These are phyloP conservation scores for Blastocrithidia nonstop DNA, from an alignment of 208 protist genomes.

Conservation along the genomic window DNA sequence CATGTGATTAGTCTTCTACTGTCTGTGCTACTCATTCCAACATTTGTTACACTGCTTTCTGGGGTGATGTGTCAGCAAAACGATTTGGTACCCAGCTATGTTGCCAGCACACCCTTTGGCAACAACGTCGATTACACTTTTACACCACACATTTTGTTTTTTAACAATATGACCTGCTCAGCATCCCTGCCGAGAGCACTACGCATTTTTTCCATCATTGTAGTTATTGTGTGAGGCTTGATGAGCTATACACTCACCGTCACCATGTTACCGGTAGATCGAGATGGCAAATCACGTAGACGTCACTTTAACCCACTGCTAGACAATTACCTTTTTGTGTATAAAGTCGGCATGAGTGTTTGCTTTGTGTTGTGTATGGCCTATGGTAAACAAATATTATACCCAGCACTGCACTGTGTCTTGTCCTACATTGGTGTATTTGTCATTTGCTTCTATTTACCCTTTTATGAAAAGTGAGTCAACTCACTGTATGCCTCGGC, in stretches of 20 bases:
- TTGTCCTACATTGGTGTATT: neutral
- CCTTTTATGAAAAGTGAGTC: neutral
- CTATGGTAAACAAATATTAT: neutral
- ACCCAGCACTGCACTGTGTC: neutral
- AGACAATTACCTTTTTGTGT: neutral
- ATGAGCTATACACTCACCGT: neutral
- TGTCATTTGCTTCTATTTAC: neutral
- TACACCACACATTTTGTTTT: constrained; percentile 1
- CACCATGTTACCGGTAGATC: neutral
- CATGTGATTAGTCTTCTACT: neutral
- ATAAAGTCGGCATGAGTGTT: neutral
- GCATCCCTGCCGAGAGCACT: neutral
- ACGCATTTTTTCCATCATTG: neutral
- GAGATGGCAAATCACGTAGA: neutral
- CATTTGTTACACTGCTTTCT: constrained; percentile 7
- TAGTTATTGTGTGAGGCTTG: neutral
- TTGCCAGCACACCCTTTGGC: neutral
- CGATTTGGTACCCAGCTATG: constrained; percentile 3
- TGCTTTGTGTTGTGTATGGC: neutral
- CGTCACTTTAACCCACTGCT: neutral
- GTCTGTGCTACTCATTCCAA: constrained; percentile 8
- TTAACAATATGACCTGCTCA: neutral
- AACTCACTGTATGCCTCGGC: neutral
- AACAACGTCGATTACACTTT: neutral
- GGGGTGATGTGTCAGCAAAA: constrained; percentile 4